Percentiles rank a stretch among this genome's conserved stretches.
These are phyloP conservation scores for Venturia nashicola DNA, from an alignment of 2,329 filamentous ascomycete genomes.

Conservation along the genomic window DNA sequence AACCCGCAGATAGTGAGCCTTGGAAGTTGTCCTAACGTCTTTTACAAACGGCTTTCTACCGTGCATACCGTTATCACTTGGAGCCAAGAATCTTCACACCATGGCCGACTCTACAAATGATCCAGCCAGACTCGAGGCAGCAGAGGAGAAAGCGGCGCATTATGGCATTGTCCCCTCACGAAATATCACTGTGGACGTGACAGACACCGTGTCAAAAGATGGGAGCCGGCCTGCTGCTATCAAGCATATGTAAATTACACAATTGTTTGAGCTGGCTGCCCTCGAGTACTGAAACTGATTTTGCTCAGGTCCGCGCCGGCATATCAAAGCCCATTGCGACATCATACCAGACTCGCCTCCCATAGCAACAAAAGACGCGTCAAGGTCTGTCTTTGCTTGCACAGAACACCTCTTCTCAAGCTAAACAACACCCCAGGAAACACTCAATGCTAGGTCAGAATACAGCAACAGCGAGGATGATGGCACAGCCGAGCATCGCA, in stretches of 20 bases:
- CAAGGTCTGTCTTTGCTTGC: constrained; percentile 35
- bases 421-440: constrained; percentile 49
- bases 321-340: constrained; percentile 51
- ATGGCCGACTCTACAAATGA: background rate
- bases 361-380: constrained; percentile 40
- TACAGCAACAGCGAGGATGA: constrained; percentile 78
- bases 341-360: constrained; percentile 50
- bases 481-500: constrained; percentile 66
- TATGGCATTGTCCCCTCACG: background rate
- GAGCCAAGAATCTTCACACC: background rate
- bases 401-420: background rate
- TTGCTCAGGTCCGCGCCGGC: constrained; percentile 40
- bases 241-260: constrained; percentile 35
- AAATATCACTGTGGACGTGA: constrained; percentile 35
- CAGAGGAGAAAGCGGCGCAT: background rate
- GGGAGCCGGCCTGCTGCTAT: constrained; percentile 30
- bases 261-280: background rate
- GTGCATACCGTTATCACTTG: background rate
- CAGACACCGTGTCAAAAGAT: constrained; percentile 19
- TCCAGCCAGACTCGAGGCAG: background rate
- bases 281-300: constrained; percentile 1
- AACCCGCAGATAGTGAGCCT: background rate
- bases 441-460: constrained; percentile 76
- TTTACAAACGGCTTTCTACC: background rate
- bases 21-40: background rate